These are phyloP conservation scores for Plasmodium cynomolgi DNA, from an alignment of 169 alveolate genomes.

Conservation along the genomic window DNA sequence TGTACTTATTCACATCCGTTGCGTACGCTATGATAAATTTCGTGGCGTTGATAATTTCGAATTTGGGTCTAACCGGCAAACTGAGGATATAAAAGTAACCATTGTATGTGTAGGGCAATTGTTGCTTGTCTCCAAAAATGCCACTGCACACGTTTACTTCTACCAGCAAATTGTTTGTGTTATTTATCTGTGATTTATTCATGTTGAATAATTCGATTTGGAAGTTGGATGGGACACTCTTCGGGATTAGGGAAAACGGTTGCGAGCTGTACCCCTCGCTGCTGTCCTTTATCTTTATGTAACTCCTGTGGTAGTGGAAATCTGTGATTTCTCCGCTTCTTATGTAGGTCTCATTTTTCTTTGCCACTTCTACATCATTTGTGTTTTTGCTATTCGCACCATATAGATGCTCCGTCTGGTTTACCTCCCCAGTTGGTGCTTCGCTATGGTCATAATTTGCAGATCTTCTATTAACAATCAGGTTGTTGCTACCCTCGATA, in stretches of 20 bases:
- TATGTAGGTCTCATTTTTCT: conserved; percentile 44
- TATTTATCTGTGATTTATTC: conserved; percentile 54
- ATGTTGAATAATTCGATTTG: conserved; percentile 81
- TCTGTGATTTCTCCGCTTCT: conserved; percentile 77
- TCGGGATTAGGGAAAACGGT: conserved; percentile 82
- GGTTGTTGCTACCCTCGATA: background rate
- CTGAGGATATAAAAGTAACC: conserved; percentile 86
- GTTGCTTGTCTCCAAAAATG: conserved; percentile 83
- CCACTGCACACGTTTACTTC: conserved; percentile 87
- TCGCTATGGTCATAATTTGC: background rate
- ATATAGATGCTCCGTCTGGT: background rate
- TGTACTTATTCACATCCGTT: conserved; percentile 65
- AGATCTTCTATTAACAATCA: background rate
- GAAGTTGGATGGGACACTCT: conserved; percentile 81
- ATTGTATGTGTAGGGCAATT: conserved; percentile 86
- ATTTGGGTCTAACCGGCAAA: conserved; percentile 84
- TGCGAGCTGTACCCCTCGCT: conserved; percentile 75
- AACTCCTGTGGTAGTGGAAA: conserved; percentile 66
- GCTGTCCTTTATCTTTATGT: conserved; percentile 72
- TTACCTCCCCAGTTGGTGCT: background rate
- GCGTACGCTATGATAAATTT: conserved; percentile 81
- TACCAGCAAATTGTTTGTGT: conserved; percentile 76
- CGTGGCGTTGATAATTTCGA: conserved; percentile 85
- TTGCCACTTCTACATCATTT: background rate
- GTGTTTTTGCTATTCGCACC: background rate